Evolutionary conservation across 768 basidiomycete species (phyloP).

Genomic region (Austroboletus festivus): DNA sequence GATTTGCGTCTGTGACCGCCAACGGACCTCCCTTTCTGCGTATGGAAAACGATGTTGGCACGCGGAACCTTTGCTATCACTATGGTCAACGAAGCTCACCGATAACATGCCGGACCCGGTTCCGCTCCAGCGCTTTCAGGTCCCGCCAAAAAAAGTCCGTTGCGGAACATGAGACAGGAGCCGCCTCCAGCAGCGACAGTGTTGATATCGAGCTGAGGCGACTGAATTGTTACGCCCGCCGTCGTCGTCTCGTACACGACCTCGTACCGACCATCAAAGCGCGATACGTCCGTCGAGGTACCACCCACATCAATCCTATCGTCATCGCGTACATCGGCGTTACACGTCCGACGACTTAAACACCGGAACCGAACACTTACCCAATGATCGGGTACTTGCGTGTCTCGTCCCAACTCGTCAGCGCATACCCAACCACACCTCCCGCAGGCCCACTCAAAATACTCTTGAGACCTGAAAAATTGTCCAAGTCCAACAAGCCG

Average conservation of each 20-base stretch:
- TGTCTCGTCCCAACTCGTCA: constrained; percentile 81
- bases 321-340: background rate
- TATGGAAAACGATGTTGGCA: background rate
- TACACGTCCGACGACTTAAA: too few relatives aligned
- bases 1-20: constrained; percentile 91
- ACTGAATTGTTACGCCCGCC: constrained; percentile 89
- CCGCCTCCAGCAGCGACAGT: constrained; percentile 96
- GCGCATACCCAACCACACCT: constrained; percentile 91
- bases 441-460: constrained; percentile 93
- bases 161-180: constrained; percentile 82
- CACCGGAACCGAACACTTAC: too few relatives aligned
- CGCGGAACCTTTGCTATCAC: background rate
- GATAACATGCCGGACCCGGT: constrained; percentile 90
- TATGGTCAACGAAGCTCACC: constrained; percentile 43
- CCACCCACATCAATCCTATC: constrained; percentile 89
- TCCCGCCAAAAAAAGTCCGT: constrained; percentile 87
- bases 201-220: constrained; percentile 92
- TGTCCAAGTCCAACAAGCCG: constrained; percentile 70
- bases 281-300: constrained; percentile 92
- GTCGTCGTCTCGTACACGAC: constrained; percentile 95
- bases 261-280: constrained; percentile 89
- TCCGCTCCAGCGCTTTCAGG: constrained; percentile 93
- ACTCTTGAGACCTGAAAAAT: constrained; percentile 91
- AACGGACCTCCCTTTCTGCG: constrained; percentile 84
- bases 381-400: constrained; percentile 77